These are phyloP conservation scores for Candida nitratophila DNA, from an alignment of 805 yeast species.

Conservation along the genomic window DNA sequence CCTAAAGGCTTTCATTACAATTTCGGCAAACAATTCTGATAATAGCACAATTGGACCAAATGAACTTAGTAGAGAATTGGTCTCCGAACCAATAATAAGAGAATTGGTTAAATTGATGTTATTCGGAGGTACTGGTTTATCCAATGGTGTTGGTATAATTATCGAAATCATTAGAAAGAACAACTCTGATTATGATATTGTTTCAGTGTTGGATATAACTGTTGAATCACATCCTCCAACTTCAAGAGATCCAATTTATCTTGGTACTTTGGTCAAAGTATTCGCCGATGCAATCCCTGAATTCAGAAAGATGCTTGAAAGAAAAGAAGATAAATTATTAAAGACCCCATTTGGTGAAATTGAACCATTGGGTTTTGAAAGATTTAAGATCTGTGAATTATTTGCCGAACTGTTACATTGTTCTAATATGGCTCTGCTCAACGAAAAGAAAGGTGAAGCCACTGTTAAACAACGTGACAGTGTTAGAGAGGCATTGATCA, in stretches of 20 bases:
- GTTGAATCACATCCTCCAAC: constrained; percentile 88
- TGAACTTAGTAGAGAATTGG: constrained; percentile 85
- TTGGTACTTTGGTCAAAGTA: constrained; percentile 76
- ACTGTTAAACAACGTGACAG: constrained; percentile 63
- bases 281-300: constrained; percentile 70
- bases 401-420: constrained; percentile 94
- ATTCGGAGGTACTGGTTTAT: constrained; percentile 76
- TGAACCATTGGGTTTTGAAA: constrained; percentile 82
- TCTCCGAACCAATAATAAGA: constrained; percentile 61
- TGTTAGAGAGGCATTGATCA: constrained; percentile 48
- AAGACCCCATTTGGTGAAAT: constrained; percentile 60
- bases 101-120: constrained; percentile 73
- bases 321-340: constrained; percentile 30
- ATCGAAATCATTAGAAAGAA: constrained; percentile 93
- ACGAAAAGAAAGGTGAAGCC: constrained; percentile 64
- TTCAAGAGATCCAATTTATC: constrained; percentile 84
- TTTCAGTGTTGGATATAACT: constrained; percentile 77
- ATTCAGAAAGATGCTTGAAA: constrained; percentile 56
- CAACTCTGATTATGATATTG: constrained; percentile 89
- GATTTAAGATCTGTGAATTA: constrained; percentile 84
- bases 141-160: constrained; percentile 91
- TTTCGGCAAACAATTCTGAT: constrained; percentile 87
- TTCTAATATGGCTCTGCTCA: constrained; percentile 91
- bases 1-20: constrained; percentile 85
- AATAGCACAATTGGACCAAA: constrained; percentile 95